Conservation (phyloP, 2,329 filamentous ascomycete genomes). For the Fusarium caatingaense region DNA sequence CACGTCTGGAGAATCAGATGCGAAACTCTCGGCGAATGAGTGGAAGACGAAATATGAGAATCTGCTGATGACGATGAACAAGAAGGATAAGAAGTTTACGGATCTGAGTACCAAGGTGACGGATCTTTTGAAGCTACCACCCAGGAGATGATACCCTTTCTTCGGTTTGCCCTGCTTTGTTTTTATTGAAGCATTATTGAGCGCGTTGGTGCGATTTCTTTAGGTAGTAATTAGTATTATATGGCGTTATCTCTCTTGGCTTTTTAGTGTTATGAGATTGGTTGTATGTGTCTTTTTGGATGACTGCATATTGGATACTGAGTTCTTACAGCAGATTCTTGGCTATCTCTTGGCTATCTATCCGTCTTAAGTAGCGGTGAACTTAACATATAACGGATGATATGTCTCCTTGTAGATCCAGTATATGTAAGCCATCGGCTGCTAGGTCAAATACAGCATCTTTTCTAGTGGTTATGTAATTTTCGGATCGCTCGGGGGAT, state of each 20-base stretch:
- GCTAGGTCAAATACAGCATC: neutral
- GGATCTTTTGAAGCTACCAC: constrained; percentile 47
- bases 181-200: constrained; percentile 2
- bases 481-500: constrained; percentile 21
- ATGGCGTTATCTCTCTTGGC: constrained; percentile 2
- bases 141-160: constrained; percentile 38
- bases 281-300: neutral
- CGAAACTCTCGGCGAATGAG: constrained; percentile 50
- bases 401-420: neutral
- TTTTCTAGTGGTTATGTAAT: neutral
- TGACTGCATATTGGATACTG: neutral
- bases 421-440: neutral
- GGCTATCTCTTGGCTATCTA: neutral
- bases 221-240: constrained; percentile 1
- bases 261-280: neutral
- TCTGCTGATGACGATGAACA: constrained; percentile 69
- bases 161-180: neutral
- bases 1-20: constrained; percentile 16
- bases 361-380: constrained; percentile 10
- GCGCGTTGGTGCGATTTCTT: constrained; percentile 1
- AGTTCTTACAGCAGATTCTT: neutral
- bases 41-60: constrained; percentile 67
- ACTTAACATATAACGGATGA: neutral
- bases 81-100: constrained; percentile 65
- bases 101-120: constrained; percentile 59